phyloP scores from a whole-genome alignment of 1,139 yeast genomes.

The Nakaseomyces uthaithaninus region DNA sequence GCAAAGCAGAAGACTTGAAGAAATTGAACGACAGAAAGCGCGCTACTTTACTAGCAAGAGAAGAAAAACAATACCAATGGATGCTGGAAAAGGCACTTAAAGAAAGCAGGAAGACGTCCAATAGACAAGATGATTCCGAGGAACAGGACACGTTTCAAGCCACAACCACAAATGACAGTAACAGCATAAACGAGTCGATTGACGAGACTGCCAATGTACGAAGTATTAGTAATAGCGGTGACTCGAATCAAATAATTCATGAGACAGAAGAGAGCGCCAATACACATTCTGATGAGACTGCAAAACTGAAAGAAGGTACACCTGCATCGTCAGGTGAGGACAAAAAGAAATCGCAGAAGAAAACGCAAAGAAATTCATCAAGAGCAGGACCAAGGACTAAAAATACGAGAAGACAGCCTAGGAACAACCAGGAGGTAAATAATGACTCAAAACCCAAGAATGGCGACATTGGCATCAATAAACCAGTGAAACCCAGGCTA shows the following conservation, averaged over 20 bases:
- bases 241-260: not conserved
- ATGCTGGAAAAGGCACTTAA: constrained; percentile 34
- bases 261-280: not conserved
- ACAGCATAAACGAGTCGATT: not conserved
- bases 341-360: constrained; percentile 11
- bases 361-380: constrained; percentile 12
- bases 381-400: constrained; percentile 12
- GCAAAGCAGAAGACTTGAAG: constrained; percentile 6
- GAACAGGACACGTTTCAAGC: constrained; percentile 12
- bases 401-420: constrained; percentile 14
- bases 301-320: constrained; percentile 2
- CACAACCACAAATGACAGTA: constrained; percentile 16
- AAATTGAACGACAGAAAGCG: constrained; percentile 25
- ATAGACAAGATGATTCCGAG: constrained; percentile 13
- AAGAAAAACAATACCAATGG: constrained; percentile 35
- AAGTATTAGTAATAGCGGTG: not conserved
- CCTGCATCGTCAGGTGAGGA: constrained; percentile 13
- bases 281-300: constrained; percentile 4
- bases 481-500: constrained; percentile 72
- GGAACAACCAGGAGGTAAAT: constrained; percentile 17
- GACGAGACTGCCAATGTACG: not conserved
- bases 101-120: constrained; percentile 32
- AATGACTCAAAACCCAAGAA: constrained; percentile 10
- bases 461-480: constrained; percentile 39
- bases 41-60: constrained; percentile 34